Conservation (phyloP, 2,329 filamentous ascomycete genomes). For the Penicillium glabrum region DNA sequence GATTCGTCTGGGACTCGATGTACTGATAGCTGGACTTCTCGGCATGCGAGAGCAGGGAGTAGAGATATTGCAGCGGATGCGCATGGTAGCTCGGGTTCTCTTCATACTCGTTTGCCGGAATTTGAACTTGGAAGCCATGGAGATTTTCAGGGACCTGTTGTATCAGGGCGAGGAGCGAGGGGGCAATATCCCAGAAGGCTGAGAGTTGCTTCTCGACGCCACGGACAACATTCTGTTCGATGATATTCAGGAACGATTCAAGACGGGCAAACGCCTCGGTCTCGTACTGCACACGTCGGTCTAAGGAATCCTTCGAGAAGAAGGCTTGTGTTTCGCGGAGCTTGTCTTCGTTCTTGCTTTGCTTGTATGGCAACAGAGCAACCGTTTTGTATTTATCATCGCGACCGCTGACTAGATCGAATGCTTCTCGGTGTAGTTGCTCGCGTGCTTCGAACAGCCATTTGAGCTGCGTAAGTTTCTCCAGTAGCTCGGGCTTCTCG, state of each 20-base stretch:
- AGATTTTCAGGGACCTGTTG: constrained; percentile 69
- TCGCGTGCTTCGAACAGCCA: constrained; percentile 98
- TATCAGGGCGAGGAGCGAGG: constrained; percentile 72
- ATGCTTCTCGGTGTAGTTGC: constrained; percentile 77
- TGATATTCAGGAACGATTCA: constrained; percentile 72
- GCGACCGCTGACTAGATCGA: constrained; percentile 78
- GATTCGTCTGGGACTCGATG: constrained; percentile 90
- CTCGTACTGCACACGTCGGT: constrained; percentile 70
- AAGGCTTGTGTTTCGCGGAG: constrained; percentile 75
- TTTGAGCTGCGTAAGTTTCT: constrained; percentile 91
- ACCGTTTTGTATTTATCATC: constrained; percentile 85
- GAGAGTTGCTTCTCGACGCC: constrained; percentile 90
- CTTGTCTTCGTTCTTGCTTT: constrained; percentile 73
- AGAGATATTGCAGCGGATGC: constrained; percentile 88
- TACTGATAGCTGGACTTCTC: constrained; percentile 96
- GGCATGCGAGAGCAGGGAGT: constrained; percentile 78
- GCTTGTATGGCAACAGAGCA: constrained; percentile 77
- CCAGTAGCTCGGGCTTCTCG: constrained; percentile 87
- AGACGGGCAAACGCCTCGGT: constrained; percentile 71
- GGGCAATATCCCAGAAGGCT: constrained; percentile 97
- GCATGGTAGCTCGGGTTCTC: constrained; percentile 81
- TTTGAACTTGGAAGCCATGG: constrained; percentile 66
- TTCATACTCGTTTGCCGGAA: constrained; percentile 72
- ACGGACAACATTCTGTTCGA: constrained; percentile 80
- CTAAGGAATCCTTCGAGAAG: constrained; percentile 74